Evolutionary conservation across 1,284 basidiomycete genomes (phyloP).

Genomic region (Ustilago tritici): DNA sequence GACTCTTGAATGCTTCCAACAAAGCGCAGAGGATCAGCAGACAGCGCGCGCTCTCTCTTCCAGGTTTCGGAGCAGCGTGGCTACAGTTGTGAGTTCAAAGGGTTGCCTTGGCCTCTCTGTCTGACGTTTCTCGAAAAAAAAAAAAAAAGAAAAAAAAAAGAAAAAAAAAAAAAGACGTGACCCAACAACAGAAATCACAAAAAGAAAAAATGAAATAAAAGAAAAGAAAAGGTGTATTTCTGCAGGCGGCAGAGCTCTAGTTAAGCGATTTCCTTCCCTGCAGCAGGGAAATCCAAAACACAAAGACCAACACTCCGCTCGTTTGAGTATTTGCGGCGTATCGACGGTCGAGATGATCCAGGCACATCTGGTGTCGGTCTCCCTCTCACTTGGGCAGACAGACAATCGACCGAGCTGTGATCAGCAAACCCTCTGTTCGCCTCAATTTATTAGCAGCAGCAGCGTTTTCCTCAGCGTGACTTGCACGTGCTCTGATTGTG

Average conservation of each 20-base stretch:
- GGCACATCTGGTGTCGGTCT: background rate
- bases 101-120: background rate
- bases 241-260: background rate
- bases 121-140: background rate
- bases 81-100: background rate
- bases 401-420: background rate
- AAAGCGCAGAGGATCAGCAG: background rate
- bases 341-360: background rate
- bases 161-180: background rate
- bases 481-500: background rate
- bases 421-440: background rate
- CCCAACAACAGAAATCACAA: background rate
- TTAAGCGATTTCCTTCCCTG: conserved; percentile 16
- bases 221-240: background rate
- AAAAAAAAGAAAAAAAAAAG: background rate
- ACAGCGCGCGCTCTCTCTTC: too few species aligned
- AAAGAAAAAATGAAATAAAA: conserved; percentile 1
- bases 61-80: too few species aligned
- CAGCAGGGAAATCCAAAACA: background rate
- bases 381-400: background rate
- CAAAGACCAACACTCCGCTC: conserved; percentile 18
- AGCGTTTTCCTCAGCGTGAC: background rate
- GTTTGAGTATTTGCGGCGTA: background rate
- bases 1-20: background rate
- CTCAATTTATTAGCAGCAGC: background rate